Conservation (phyloP, 768 basidiomycete species). For the Lentinula lateritia region DNA sequence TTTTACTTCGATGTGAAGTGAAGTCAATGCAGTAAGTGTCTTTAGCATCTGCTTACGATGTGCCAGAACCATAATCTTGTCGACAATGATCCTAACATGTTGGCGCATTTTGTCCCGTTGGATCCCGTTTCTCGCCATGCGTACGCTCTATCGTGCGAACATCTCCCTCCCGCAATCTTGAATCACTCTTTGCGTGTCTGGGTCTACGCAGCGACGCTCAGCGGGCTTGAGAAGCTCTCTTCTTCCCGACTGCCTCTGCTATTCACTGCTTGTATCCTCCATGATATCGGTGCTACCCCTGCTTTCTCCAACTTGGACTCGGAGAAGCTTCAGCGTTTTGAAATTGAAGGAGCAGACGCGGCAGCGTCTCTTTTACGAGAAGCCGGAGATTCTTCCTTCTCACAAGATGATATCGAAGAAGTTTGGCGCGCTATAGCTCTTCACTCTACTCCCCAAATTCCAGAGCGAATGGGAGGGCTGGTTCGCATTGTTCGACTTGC, state of each 20-base stretch:
- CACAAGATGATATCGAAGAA: not conserved
- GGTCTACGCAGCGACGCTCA: not conserved
- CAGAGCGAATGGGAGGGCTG: not conserved
- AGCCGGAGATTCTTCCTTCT: not conserved
- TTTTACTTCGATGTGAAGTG: not conserved
- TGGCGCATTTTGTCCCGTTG: not conserved
- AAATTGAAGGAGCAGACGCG: slow-evolving; percentile 1
- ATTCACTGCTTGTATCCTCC: not conserved
- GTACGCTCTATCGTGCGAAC: not conserved
- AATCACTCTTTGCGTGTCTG: slow-evolving; percentile 1
- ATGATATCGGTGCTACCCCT: not conserved
- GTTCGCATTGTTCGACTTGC: not conserved
- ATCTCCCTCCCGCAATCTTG: not conserved
- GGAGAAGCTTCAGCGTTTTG: not conserved
- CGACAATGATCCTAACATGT: not conserved
- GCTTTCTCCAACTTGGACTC: not conserved
- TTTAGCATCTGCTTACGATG: not conserved
- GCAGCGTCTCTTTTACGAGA: not conserved
- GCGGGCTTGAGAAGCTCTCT: not conserved
- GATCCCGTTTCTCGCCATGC: not conserved
- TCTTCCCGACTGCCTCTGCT: not conserved
- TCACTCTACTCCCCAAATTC: not conserved
- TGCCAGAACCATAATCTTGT: not conserved
- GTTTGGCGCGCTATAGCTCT: not conserved
- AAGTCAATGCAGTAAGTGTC: too few species aligned